Base-by-base conservation (phyloP, 192 early-diverging fungal genomes). In the Coemansia sp. region DNA sequence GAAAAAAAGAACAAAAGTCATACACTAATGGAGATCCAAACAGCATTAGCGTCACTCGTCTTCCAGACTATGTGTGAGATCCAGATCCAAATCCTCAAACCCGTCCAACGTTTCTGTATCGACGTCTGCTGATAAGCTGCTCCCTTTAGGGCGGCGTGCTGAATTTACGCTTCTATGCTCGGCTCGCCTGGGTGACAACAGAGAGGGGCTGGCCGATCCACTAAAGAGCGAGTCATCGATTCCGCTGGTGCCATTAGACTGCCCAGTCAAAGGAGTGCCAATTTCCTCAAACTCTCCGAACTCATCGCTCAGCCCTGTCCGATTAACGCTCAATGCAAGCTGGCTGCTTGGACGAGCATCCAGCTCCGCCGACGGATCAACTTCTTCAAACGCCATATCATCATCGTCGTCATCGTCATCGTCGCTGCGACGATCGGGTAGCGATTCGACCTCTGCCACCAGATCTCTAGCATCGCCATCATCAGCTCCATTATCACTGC, bases 271-370 rank as follows among this genome's bases (percentile, higher is more conserved):
- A 1, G 75, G 69, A 47, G 69, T 71, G 36, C 70, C 75, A 22
- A 83, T 62, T 3, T 83, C 81, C 24, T 83, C 81, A 72, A 83
- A 83, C 36, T 75, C 70, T 13, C 75, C 81, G 53, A 74, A 79
- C 20, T 83, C 81, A 3, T 74, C 76, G 15, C 72, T 70, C 7
- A 71, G 53, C n/a, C 65, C 66, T 12, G 65, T 50, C 58, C 58
- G 31, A 34, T 22, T 61, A 41, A 11, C 61, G 38, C 61, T 62
- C 34, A 62, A 5, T 7, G 20, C 36, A 40, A 41, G 39, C 22
- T 24, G 61, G 22, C 40, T 41, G 24, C 13, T 36, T 15, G 44
- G 60, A 22, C 60, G 65, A 20, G 66, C 53, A 34, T 60, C 72
- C 55, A 69, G 22, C 15, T 50, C 69, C 6, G 69, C 44, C 11